Conservation (phyloP, 176 grass and related monocot genomes). For the Eragrostis nindensis region DNA sequence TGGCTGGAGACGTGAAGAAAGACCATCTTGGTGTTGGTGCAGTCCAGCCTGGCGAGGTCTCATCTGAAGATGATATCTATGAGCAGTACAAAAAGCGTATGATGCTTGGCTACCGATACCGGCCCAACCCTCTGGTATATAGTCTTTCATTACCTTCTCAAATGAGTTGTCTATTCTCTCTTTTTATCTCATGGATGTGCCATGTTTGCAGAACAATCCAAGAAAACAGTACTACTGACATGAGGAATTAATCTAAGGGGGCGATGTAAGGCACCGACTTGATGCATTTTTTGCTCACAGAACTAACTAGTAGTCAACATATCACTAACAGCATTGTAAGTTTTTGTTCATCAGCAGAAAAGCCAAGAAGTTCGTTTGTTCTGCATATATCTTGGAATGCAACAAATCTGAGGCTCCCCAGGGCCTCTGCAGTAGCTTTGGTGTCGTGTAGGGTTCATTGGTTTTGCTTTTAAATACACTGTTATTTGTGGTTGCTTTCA, state of each 20-base stretch:
- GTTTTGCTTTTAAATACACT: slow-evolving; percentile 10
- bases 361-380: slow-evolving; percentile 45
- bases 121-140: slow-evolving; percentile 88
- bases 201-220: slow-evolving; percentile 75
- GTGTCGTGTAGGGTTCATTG: slow-evolving; percentile 16
- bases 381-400: slow-evolving; percentile 39
- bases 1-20: slow-evolving; percentile 93
- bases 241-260: not conserved
- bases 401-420: slow-evolving; percentile 22
- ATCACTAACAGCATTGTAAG: slow-evolving; percentile 47
- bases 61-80: slow-evolving; percentile 92
- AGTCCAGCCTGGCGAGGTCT: slow-evolving; percentile 72
- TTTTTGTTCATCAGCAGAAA: slow-evolving; percentile 60
- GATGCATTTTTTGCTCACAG: slow-evolving; percentile 40
- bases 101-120: slow-evolving; percentile 97
- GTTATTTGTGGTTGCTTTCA: slow-evolving; percentile 29
- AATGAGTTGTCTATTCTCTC: not conserved
- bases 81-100: slow-evolving; percentile 99
- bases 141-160: not conserved
- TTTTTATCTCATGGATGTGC: slow-evolving; percentile 1
- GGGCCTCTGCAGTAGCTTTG: slow-evolving; percentile 27
- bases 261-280: slow-evolving; percentile 48
- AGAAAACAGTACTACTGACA: slow-evolving; percentile 86
- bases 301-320: slow-evolving; percentile 32
- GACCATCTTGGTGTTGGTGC: slow-evolving; percentile 94